Evolutionary conservation across 345 rosid genomes (phyloP).

Genomic region (Excoecaria cochinchinensis): DNA sequence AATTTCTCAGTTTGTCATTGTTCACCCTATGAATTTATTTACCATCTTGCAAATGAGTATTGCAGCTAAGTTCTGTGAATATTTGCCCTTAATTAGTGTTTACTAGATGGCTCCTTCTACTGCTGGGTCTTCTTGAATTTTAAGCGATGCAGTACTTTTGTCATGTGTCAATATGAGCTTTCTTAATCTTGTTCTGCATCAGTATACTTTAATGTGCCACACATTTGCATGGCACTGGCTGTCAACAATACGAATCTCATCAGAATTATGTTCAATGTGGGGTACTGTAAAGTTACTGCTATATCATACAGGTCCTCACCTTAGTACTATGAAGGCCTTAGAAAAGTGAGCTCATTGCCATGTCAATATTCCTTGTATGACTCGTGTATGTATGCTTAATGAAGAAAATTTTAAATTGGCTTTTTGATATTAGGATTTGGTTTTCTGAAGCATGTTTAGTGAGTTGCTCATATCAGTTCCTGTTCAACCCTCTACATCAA

Average conservation of each 20-base stretch:
- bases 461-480: background rate
- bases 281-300: background rate
- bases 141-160: background rate
- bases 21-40: background rate
- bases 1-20: background rate
- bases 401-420: background rate
- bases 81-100: background rate
- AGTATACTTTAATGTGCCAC: background rate
- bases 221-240: background rate
- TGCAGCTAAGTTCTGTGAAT: constrained; percentile 1
- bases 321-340: background rate
- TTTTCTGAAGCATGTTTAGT: no score
- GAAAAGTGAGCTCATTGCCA: background rate
- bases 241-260: background rate
- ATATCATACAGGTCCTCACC: background rate
- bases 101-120: background rate
- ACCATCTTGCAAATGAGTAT: background rate
- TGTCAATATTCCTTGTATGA: background rate
- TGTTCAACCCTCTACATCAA: background rate
- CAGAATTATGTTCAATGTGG: background rate
- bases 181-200: background rate
- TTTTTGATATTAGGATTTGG: background rate
- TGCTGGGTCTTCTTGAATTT: background rate
- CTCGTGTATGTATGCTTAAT: background rate
- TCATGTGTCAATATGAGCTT: background rate